Base-by-base conservation (phyloP, 2,329 filamentous ascomycete species). In the Monilinia fructicola region DNA sequence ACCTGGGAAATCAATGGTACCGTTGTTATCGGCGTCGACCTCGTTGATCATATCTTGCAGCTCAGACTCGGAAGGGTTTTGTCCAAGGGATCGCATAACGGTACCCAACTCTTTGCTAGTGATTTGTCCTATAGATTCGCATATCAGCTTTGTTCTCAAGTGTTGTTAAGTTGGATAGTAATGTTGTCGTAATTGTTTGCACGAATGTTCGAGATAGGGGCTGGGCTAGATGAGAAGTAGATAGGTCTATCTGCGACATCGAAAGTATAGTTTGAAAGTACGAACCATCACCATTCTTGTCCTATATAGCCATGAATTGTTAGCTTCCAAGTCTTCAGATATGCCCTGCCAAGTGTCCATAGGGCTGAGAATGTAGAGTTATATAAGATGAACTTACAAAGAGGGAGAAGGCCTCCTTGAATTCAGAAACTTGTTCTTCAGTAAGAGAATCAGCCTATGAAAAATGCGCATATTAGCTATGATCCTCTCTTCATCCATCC, bases 391-490 rank as follows among this genome's bases (percentile, higher is more conserved):
- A 65, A 89, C 95, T 90, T 90, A 99, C 95, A 82, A 99, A 99
- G 74, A 99, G 92, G 80, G 95, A 99, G 84, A 99, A 99, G 66
- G 95, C 95, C 85, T 99, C 95, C 91, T 98, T 99, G 87, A 98
- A 99, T 85, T 99, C 95, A 79, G 95, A 98, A 80, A 99, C 95
- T 87, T 99, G 95, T 85, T 99, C 95, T 87, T 99, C 95, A 76
- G 95, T 98, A 78, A 99, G 90, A 81, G 94, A 94, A 81, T 99
- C 95, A 80, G 94, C 94, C 94, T 98, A 79, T 67, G n/a, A 72
- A 56, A 38, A 16, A 35, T 38, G 64, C 55, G 28, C 58, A 40
- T 67, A 48, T 73, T 70, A 71, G 70, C 61, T 53, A 48, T 38
- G 46, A 26, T 28, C 35, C 10, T 28, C 0, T 23, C 26, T 31